Evolutionary conservation across 352 stramenopile genomes (phyloP), one percentile per base, ranked within the genome.

Genomic region (Phytophthora pistaciae): DNA sequence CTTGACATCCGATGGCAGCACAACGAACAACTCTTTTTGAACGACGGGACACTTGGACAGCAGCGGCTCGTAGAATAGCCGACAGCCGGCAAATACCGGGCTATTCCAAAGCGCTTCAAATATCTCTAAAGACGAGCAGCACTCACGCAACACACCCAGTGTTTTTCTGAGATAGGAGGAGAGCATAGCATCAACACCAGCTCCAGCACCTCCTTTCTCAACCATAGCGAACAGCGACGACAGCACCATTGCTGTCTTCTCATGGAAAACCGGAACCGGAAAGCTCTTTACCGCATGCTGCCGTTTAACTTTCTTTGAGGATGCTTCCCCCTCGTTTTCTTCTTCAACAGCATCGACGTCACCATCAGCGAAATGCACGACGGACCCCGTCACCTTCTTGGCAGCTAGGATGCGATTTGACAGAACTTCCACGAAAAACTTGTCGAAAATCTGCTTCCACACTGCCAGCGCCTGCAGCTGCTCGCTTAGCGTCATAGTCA

Each of bases 31-130:
- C 46, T 84, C 71, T 21, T 70, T 64, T 36, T 74, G 74, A 40
- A 82, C 46, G 10, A n/a, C 16, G 53, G 74, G 55, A 9, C 82
- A 91, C 56, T 82, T 83, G 13, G 46, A 29, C 38, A 94, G 59
- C 46, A 94, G 71, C n/a, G 66, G 74, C 54, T 92, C 83, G 55
- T 92, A 94, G 31, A 84, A 85, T 14, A 71, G 62, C 20, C 82
- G 86, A 60, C 85, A 93, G 1, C 66, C 64, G 56, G 74, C 73
- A 64, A 93, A 94, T 4, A 79, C 65, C 31, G 74, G 46, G 38
- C 85, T 92, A 31, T 72, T 52, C 85, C 85, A 94, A 29, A 94
- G 57, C n/a, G 66, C 56, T 66, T 90, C 71, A 68, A 94, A 94
- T 56, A 90, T 79, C 13, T 84, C 71, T 36, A 92, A 74, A 11